Base-by-base conservation (phyloP, 1,284 basidiomycete genomes). In the Ustilago cynodontis region DNA sequence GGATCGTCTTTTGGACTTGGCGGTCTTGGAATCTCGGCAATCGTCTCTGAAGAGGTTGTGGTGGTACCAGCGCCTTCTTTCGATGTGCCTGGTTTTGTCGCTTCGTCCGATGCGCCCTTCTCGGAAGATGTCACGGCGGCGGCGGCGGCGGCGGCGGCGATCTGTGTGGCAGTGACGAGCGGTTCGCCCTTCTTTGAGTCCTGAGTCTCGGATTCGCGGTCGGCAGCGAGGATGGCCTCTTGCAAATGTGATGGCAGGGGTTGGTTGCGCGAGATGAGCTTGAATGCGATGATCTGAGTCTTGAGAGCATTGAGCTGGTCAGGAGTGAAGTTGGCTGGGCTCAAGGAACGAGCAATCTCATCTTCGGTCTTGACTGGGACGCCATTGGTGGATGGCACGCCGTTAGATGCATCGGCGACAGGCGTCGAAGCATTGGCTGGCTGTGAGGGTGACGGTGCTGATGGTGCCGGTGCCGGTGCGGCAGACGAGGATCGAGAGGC, bases 271-370 rank as follows among this genome's bases (percentile, higher is more conserved):
- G 89, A 89, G 71, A 98, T 90, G 69, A 92, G 90, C 84, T 94
- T 94, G 88, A 93, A 97, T 0, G 95, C 94, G 65, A 92, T 90
- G 51, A 98, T 94, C 85, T 99, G 96, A 0, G 92, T 91, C 59
- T 93, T 91, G 43, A 98, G 90, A 28, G 93, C 91, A 49, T 90
- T 90, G 60, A 97, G 92, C 85, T 98, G 95, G 60, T 93, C 92
- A 1, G 75, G 69, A 0, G 93, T 93, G 86, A 98, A 84, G 24
- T 78, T 78, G 59, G 78, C 72, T 3, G 78, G 73, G 47, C 76
- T 74, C 68, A 69, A 58, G 20, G 76, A 71, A 14, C 70, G 66
- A n/a, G 68, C 28, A 35, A 70, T 55, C 52, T 68, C 59, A 59
- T 66, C 66, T 35, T 73, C 63, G 65, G 72, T 59, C 66, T 77